Evolutionary conservation across 2,329 filamentous ascomycete genomes (phyloP).

Genomic region (Pestalotiopsis sp.): DNA sequence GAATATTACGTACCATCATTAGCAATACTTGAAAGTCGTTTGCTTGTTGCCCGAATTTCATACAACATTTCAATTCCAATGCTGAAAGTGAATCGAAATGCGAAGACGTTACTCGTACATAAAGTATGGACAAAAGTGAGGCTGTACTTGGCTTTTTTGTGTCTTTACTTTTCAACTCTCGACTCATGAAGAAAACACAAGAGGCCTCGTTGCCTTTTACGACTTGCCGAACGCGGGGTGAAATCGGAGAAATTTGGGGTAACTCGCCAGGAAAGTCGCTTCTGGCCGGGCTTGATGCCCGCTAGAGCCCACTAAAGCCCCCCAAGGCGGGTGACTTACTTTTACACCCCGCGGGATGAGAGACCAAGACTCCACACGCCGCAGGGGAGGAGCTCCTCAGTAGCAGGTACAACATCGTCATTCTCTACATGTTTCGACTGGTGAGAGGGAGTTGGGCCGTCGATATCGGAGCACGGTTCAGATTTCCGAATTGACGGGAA

Average conservation of each 20-base stretch:
- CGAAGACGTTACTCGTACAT: too few species aligned
- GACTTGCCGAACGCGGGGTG: conserved; percentile 5
- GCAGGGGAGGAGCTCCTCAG: conserved; percentile 5
- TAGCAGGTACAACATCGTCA: conserved; percentile 10
- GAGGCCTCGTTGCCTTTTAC: neutral
- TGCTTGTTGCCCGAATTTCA: too few species aligned
- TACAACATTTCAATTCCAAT: too few species aligned
- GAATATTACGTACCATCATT: too few species aligned
- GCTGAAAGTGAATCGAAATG: too few species aligned
- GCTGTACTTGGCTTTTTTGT: neutral
- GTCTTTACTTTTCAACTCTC: neutral
- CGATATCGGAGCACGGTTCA: conserved; percentile 9
- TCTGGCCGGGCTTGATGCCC: neutral
- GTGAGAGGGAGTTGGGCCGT: neutral
- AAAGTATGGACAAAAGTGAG: too few species aligned
- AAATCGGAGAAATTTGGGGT: conserved; percentile 13
- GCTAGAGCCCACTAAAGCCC: neutral
- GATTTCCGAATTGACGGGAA: conserved; percentile 4
- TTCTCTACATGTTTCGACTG: neutral
- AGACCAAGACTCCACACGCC: conserved; percentile 2
- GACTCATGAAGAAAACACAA: neutral
- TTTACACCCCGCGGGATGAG: neutral
- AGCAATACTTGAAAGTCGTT: too few species aligned
- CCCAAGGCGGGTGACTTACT: neutral
- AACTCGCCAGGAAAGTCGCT: conserved; percentile 12